phyloP scores from a whole-genome alignment of 208 protist species.

The Borovskyia barvae region DNA sequence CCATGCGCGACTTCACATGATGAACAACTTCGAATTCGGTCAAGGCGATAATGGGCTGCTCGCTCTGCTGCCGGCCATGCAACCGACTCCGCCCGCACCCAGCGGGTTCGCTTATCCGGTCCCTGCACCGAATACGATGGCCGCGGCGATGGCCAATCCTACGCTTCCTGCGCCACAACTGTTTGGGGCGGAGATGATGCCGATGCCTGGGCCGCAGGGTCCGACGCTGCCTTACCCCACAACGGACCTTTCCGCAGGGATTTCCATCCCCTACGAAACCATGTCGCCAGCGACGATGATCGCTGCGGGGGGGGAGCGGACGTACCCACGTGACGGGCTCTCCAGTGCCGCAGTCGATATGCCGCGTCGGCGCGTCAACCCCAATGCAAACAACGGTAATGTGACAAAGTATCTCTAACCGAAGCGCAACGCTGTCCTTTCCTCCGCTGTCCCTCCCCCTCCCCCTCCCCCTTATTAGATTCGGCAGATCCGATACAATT shows the following conservation, averaged over 20 bases:
- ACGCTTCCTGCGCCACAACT: slow-evolving; percentile 20
- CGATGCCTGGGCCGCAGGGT: not conserved
- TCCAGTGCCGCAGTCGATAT: slow-evolving; percentile 28
- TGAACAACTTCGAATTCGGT: slow-evolving; percentile 25
- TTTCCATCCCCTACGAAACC: not conserved
- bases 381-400: too few species aligned
- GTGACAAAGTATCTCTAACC: too few species aligned
- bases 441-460: too few species aligned
- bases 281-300: not conserved
- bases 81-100: not conserved
- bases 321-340: too few species aligned
- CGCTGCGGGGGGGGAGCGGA: not conserved
- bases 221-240: not conserved
- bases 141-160: not conserved
- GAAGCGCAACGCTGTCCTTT: too few species aligned
- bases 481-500: too few species aligned
- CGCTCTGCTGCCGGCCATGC: slow-evolving; percentile 1
- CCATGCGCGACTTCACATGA: slow-evolving; percentile 47
- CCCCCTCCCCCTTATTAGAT: too few species aligned
- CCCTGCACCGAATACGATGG: too few species aligned
- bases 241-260: too few species aligned
- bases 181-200: slow-evolving; percentile 22
- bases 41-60: not conserved
- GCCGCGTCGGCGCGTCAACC: slow-evolving; percentile 12
- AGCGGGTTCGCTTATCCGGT: too few species aligned